Conservation (phyloP, 2,329 filamentous ascomycete species). For the Fusarium xyrophilum region DNA sequence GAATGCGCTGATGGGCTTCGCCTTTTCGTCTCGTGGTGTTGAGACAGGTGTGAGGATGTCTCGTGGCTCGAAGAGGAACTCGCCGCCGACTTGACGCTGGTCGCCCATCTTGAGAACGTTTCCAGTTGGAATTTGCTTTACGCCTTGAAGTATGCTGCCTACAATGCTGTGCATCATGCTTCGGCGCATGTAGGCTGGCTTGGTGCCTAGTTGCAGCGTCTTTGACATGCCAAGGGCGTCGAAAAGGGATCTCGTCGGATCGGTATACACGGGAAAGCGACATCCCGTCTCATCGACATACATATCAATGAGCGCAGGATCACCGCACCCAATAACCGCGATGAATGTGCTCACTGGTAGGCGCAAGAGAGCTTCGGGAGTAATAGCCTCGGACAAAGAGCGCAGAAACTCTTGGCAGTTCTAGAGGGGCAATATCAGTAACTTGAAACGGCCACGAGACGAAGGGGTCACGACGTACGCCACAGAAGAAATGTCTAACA, state of each 20-base stretch:
- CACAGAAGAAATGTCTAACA: slow-evolving; percentile 81
- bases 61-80: slow-evolving; percentile 75
- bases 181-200: slow-evolving; percentile 70
- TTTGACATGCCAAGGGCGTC: slow-evolving; percentile 71
- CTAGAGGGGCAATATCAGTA: slow-evolving; percentile 49
- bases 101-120: slow-evolving; percentile 70
- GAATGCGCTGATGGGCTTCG: slow-evolving; percentile 28
- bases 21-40: slow-evolving; percentile 51
- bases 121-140: slow-evolving; percentile 64
- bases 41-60: slow-evolving; percentile 53
- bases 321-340: slow-evolving; percentile 75
- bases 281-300: slow-evolving; percentile 70
- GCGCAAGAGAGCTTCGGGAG: slow-evolving; percentile 55
- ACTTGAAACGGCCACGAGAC: slow-evolving; percentile 2
- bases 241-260: slow-evolving; percentile 72
- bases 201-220: slow-evolving; percentile 64
- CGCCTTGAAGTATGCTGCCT: slow-evolving; percentile 63
- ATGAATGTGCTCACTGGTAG: slow-evolving; percentile 67
- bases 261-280: slow-evolving; percentile 78
- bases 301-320: slow-evolving; percentile 70
- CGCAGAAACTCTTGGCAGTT: slow-evolving; percentile 80
- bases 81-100: slow-evolving; percentile 74
- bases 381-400: slow-evolving; percentile 65
- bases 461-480: slow-evolving; percentile 58
- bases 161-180: slow-evolving; percentile 58